Evolutionary conservation across 495 filamentous ascomycete genomes (phyloP), one percentile per base, ranked within the genome.

Genomic region (Trichodelitschia bisporula): DNA sequence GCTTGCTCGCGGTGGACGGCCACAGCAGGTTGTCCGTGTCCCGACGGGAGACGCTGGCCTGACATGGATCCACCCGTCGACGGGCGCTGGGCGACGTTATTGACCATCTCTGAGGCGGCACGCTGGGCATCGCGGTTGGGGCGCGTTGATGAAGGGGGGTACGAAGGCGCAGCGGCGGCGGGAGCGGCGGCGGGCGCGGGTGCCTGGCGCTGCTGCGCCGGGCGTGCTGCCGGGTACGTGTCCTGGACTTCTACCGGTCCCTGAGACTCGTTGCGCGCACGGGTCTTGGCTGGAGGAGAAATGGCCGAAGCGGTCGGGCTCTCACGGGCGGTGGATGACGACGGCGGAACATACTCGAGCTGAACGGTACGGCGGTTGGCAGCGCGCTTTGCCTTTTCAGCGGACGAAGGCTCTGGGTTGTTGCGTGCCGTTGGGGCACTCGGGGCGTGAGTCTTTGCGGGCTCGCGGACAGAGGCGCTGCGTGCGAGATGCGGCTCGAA

Each of bases 301-400:
- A n/a, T n/a, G 4, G 44, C 44, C 5, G 49, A 40, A 18, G 54
- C 36, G 29, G 45, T 48, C 31, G 47, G 46, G 29, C 13, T n/a
- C 16, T 34, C 36, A 41, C 76, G 52, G 2, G 55, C 48, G 3
- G 86, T 93, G 38, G 78, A 69, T 12, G 77, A 86, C 18, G 70
- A 68, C 21, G 86, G 89, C 24, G 79, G 74, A 30, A 99, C 89
- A 56, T 99, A 99, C 54, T 99, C 86, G 9, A 95, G 78, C 51
- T 99, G 86, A 1, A 99, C 80, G 0, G 86, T 99, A 32, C 80
- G 64, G 21, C 86, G 69, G 51, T 95, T 97, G 39, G 74, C 72
- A 43, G 93, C 86, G 14, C 74, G 67, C 50, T 79, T 74, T 6
- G 58, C 58, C 40, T 68, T 71, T 4, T 68, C 58, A 14, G 61